A percentile compares a stretch with the other conserved stretches of the same genome.
phyloP scores from a whole-genome alignment of 1,284 basidiomycete species.

The Heterobasidion occidentale region DNA sequence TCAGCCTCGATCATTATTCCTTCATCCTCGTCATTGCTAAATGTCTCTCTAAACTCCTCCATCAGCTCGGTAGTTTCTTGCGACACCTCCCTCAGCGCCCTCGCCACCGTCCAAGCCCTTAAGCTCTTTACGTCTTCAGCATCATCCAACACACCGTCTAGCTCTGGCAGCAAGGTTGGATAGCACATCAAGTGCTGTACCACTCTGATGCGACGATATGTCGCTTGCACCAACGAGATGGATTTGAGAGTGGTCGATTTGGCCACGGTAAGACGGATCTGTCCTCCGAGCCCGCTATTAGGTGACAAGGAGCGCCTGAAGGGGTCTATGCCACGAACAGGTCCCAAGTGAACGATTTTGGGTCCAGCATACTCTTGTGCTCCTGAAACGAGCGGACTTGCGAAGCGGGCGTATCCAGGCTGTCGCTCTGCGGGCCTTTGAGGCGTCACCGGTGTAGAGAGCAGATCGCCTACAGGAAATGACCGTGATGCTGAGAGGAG shows the following conservation, averaged over 20 bases:
- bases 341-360: slow-evolving; percentile 57
- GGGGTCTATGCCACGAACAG: slow-evolving; percentile 28
- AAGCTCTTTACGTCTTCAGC: slow-evolving; percentile 17
- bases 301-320: slow-evolving; percentile 9
- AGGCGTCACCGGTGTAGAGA: slow-evolving; percentile 13
- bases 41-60: slow-evolving; percentile 46
- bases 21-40: slow-evolving; percentile 12
- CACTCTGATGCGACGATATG: slow-evolving; percentile 50
- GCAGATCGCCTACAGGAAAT: slow-evolving; percentile 11
- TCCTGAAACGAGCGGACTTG: slow-evolving; percentile 26
- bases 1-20: not conserved
- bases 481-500: slow-evolving; percentile 25
- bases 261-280: slow-evolving; percentile 2
- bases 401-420: slow-evolving; percentile 35
- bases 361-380: slow-evolving; percentile 29
- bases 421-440: slow-evolving; percentile 25
- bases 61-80: slow-evolving; percentile 47
- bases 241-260: slow-evolving; percentile 34
- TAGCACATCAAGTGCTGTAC: slow-evolving; percentile 61
- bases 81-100: slow-evolving; percentile 42
- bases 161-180: slow-evolving; percentile 40
- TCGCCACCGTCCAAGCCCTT: slow-evolving; percentile 45
- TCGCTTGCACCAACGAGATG: slow-evolving; percentile 38
- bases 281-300: not conserved
- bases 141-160: slow-evolving; percentile 15